phyloP scores from a whole-genome alignment of 2,329 filamentous ascomycete genomes.

The Aureobasidium musti region DNA sequence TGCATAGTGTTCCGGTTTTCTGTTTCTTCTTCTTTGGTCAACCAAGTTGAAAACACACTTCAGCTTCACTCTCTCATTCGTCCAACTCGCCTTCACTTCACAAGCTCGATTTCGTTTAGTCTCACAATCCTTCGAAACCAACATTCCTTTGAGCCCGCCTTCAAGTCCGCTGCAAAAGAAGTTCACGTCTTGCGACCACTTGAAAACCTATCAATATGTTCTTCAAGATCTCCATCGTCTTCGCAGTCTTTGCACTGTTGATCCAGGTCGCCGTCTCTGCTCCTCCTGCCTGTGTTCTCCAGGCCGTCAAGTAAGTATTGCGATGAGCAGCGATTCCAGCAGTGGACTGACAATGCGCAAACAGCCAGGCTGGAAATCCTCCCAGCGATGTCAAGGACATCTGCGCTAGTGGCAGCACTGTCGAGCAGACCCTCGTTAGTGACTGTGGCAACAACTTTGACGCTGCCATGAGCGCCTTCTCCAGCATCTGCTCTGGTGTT shows the following conservation, averaged over 20 bases:
- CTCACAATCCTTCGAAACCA: neutral
- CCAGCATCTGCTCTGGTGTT: constrained; percentile 39
- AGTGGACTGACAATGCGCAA: neutral
- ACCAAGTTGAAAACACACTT: neutral
- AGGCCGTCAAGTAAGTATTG: constrained; percentile 52
- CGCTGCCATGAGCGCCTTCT: constrained; percentile 39
- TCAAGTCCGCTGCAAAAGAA: neutral
- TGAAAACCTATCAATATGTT: constrained; percentile 45
- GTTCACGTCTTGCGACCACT: too few relatives aligned
- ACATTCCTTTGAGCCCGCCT: constrained; percentile 2
- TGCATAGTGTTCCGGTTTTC: neutral
- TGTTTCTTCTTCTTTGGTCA: neutral
- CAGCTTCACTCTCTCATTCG: neutral
- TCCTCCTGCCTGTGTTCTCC: constrained; percentile 55
- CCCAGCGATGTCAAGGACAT: constrained; percentile 40
- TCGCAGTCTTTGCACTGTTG: constrained; percentile 50
- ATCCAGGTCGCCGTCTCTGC: constrained; percentile 46
- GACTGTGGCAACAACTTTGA: constrained; percentile 39
- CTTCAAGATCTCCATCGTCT: constrained; percentile 47
- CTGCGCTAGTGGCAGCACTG: constrained; percentile 38
- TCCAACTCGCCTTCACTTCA: neutral
- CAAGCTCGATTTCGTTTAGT: too few relatives aligned
- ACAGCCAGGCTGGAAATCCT: constrained; percentile 38
- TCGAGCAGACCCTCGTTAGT: constrained; percentile 36
- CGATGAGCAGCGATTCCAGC: too few relatives aligned